Base-by-base conservation (phyloP, 2,329 filamentous ascomycete genomes). In the Aspergillus sp. region DNA sequence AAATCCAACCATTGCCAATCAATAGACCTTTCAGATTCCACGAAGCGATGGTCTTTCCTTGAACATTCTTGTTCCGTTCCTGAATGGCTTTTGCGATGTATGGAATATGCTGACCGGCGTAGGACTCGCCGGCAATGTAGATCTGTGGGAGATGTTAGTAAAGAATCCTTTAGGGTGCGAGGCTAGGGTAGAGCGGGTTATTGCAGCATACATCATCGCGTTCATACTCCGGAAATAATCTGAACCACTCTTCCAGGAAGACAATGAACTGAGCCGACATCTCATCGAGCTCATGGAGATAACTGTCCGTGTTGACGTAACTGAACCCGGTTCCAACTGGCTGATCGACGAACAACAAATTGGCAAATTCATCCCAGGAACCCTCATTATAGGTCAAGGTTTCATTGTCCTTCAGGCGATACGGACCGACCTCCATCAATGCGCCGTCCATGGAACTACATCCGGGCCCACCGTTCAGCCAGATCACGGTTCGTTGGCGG, bases 291-390 rank as follows among this genome's bases (percentile, higher is more conserved):
- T 97, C 94, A 66, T 89, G 87, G 17, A 97, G 75, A 72, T 91
- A 98, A 70, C 87, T 90, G 75, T 99, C 85, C 13, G 91, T 95
- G 72, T 96, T 90, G 72, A 93, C 93, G 73, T 95, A 98, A 78
- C 95, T 99, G 80, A 90, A 99, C 2, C 95, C 95, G 1, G 94
- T 97, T 11, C 95, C 96, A 38, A 98, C 93, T 0, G 95, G 95
- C 73, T 98, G 96, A 73, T 99, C 95, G 62, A 99, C 91, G 73
- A 99, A 99, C 61, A 99, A 86, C 54, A 99, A 78, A 71, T 99
- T 99, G 65, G 95, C 92, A 72, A 98, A 99, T 80, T 99, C 94
- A 76, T 96, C 90, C 96, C 96, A 99, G 1, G 92, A 93, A n/a
- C 95, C 95, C 58, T 96, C 89, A 75, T 97, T 97, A 74, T 91